Percentiles rank a stretch among this genome's conserved stretches.
phyloP scores from a whole-genome alignment of 2,329 filamentous ascomycete genomes.

The Penicillium janthinellum region DNA sequence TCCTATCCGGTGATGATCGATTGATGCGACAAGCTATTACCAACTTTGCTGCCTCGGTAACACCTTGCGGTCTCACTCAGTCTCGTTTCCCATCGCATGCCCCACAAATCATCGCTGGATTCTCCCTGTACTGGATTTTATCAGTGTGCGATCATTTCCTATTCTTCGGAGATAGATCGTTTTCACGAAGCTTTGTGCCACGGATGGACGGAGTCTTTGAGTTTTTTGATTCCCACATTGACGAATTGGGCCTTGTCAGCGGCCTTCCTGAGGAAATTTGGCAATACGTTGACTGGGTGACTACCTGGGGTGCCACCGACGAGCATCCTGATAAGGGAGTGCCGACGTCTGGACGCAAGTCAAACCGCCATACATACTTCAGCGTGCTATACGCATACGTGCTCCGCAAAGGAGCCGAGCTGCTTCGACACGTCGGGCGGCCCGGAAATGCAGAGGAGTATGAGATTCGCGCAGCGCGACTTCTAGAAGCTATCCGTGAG shows the following conservation, averaged over 20 bases:
- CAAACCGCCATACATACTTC: slow-evolving; percentile 46
- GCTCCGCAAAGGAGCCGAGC: slow-evolving; percentile 35
- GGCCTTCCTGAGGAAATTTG: slow-evolving; percentile 30
- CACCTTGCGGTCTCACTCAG: slow-evolving; percentile 33
- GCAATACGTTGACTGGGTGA: slow-evolving; percentile 42
- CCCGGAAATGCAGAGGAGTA: slow-evolving; percentile 36
- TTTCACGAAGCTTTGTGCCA: slow-evolving; percentile 26
- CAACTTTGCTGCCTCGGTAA: slow-evolving; percentile 33
- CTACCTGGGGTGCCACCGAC: slow-evolving; percentile 33
- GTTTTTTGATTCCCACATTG: slow-evolving; percentile 27
- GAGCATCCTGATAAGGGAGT: slow-evolving; percentile 43
- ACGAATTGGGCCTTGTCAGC: slow-evolving; percentile 25
- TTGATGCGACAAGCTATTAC: slow-evolving; percentile 37
- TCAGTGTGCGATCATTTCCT: slow-evolving; percentile 35
- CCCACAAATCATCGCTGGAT: slow-evolving; percentile 33
- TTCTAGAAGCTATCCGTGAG: slow-evolving; percentile 25
- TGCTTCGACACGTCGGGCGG: slow-evolving; percentile 38
- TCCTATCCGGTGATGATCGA: slow-evolving; percentile 36
- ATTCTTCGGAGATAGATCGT: slow-evolving; percentile 33
- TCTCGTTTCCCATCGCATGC: slow-evolving; percentile 35
- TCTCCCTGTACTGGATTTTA: slow-evolving; percentile 39
- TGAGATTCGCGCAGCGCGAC: slow-evolving; percentile 18
- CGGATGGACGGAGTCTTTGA: slow-evolving; percentile 29
- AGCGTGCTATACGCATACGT: slow-evolving; percentile 45
- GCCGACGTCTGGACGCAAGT: slow-evolving; percentile 39